These are phyloP conservation scores for Haplosporangium sp. DNA, from an alignment of 371 early-diverging fungal species.

Conservation along the genomic window DNA sequence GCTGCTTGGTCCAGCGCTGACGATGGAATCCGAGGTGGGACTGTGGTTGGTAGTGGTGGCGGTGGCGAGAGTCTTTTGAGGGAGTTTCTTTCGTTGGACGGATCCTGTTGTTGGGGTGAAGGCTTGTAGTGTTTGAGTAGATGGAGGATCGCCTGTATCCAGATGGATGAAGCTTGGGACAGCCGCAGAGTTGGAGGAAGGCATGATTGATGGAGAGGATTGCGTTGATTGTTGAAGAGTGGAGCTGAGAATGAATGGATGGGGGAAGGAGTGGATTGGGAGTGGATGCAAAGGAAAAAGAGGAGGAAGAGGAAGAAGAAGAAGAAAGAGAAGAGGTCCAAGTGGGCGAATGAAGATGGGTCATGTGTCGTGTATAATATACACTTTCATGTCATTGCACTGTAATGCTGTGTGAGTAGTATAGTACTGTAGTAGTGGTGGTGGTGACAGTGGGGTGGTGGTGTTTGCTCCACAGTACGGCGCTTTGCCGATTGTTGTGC, in stretches of 20 bases:
- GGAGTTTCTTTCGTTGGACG: slow-evolving; percentile 6
- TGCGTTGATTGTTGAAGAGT: too few species aligned
- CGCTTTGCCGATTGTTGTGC: too few species aligned
- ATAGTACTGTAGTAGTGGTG: too few species aligned
- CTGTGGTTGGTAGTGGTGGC: neutral
- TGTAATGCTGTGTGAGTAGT: too few species aligned
- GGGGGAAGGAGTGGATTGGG: neutral
- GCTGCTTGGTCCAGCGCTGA: neutral
- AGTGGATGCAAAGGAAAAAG: neutral
- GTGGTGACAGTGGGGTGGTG: too few species aligned
- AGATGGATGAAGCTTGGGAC: slow-evolving; percentile 40
- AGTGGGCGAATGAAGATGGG: too few species aligned
- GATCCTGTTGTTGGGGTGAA: too few species aligned
- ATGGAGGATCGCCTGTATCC: slow-evolving; percentile 1
- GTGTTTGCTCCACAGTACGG: too few species aligned
- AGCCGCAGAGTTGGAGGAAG: slow-evolving; percentile 10
- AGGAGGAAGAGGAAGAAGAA: neutral
- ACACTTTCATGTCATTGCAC: too few species aligned
- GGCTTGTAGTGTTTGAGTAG: too few species aligned
- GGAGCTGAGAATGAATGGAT: too few species aligned
- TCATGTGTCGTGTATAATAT: too few species aligned
- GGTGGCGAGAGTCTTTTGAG: neutral
- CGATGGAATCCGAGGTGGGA: neutral
- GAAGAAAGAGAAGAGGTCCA: neutral
- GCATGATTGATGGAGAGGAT: slow-evolving; percentile 1